phyloP scores from a whole-genome alignment of 805 yeast species.

The Metschnikowia lachancei region DNA sequence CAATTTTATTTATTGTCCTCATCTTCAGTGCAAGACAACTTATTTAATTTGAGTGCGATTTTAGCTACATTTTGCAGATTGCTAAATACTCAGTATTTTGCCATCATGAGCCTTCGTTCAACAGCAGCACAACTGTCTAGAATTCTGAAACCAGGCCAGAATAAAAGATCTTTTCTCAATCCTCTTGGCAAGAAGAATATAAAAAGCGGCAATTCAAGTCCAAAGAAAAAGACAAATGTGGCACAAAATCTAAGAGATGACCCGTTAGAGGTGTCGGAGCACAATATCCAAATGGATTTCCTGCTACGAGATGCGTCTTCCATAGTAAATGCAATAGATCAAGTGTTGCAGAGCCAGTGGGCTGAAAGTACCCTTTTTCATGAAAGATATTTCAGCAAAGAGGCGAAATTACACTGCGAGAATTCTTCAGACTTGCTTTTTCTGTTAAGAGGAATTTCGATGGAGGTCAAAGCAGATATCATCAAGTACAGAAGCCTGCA shows the following conservation, averaged over 20 bases:
- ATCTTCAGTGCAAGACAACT: neutral
- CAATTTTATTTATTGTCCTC: neutral
- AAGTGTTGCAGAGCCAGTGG: conserved; percentile 38
- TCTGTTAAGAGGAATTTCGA: conserved; percentile 33
- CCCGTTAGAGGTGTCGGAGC: conserved; percentile 26
- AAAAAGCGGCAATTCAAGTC: conserved; percentile 1
- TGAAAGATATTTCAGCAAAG: conserved; percentile 20
- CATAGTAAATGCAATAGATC: conserved; percentile 31
- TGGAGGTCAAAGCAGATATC: conserved; percentile 36
- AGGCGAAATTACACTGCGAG: conserved; percentile 11
- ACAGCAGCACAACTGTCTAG: conserved; percentile 42
- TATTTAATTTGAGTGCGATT: neutral
- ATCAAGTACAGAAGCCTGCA: conserved; percentile 32
- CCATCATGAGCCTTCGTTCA: conserved; percentile 26
- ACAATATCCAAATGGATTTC: conserved; percentile 41
- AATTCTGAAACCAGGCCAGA: conserved; percentile 23
- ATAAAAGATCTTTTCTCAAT: conserved; percentile 25
- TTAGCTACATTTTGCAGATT: neutral
- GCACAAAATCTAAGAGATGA: conserved; percentile 7
- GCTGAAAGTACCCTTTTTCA: conserved; percentile 33
- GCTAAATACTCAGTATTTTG: neutral
- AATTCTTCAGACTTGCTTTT: conserved; percentile 31
- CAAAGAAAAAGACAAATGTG: conserved; percentile 8
- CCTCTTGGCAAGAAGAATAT: conserved; percentile 24
- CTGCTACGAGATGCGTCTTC: conserved; percentile 32